phyloP scores from a whole-genome alignment of 2,329 filamentous ascomycete genomes.

The Corinectria fuckeliana region DNA sequence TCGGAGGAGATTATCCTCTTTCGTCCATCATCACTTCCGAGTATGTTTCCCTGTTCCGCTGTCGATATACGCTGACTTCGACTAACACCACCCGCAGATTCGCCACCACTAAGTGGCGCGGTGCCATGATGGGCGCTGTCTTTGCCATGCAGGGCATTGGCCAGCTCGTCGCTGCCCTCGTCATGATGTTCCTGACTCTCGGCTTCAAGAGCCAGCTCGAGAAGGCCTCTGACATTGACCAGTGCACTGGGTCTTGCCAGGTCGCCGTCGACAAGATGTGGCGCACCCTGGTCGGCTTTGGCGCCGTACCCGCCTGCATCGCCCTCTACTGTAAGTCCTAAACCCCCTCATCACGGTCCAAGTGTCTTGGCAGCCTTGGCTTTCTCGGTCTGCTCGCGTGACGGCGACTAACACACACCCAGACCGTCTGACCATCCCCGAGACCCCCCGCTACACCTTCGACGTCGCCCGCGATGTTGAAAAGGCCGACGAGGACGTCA shows the following conservation, averaged over 20 bases:
- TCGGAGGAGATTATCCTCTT: slow-evolving; percentile 73
- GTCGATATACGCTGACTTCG: background rate
- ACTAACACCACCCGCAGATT: slow-evolving; percentile 47
- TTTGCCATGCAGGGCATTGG: slow-evolving; percentile 90
- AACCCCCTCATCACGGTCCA: background rate
- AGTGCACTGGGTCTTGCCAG: slow-evolving; percentile 56
- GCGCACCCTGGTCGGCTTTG: slow-evolving; percentile 81
- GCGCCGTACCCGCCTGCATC: slow-evolving; percentile 79
- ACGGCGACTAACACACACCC: background rate
- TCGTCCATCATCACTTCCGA: slow-evolving; percentile 86
- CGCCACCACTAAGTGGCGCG: slow-evolving; percentile 83
- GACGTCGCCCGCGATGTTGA: slow-evolving; percentile 78
- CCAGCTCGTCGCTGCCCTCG: slow-evolving; percentile 76
- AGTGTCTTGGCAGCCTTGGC: slow-evolving; percentile 11
- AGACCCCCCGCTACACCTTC: slow-evolving; percentile 88
- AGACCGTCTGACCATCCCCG: slow-evolving; percentile 79
- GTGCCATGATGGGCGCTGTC: slow-evolving; percentile 86
- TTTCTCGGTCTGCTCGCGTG: slow-evolving; percentile 1
- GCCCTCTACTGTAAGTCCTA: slow-evolving; percentile 71
- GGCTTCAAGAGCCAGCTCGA: slow-evolving; percentile 72
- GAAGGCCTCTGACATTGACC: slow-evolving; percentile 54
- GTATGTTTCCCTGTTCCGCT: slow-evolving; percentile 47
- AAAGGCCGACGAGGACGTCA: slow-evolving; percentile 74
- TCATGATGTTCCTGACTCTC: slow-evolving; percentile 76
- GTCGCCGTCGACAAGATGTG: slow-evolving; percentile 82